These are phyloP conservation scores for Leccinum longicurvipes DNA, from an alignment of 768 basidiomycete species.

Conservation along the genomic window DNA sequence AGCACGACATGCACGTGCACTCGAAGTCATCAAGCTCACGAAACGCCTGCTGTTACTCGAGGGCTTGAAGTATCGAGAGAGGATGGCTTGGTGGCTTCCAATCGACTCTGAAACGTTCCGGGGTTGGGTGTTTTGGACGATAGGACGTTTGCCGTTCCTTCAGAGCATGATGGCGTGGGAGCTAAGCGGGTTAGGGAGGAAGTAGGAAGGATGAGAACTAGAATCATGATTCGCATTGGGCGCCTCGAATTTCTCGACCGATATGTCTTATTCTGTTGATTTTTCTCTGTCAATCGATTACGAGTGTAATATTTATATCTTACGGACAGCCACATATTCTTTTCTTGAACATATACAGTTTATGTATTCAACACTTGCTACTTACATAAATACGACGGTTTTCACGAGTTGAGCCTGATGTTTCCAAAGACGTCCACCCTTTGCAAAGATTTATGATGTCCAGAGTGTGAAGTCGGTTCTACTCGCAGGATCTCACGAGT, in stretches of 20 bases:
- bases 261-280: background rate
- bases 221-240: background rate
- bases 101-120: slow-evolving; percentile 27
- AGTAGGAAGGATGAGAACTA: background rate
- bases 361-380: background rate
- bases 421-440: background rate
- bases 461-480: no score
- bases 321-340: background rate
- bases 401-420: background rate
- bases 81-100: slow-evolving; percentile 24
- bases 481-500: no score
- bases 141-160: slow-evolving; percentile 18
- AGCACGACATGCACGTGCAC: slow-evolving; percentile 37
- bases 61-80: slow-evolving; percentile 21
- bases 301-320: background rate
- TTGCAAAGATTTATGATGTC: background rate
- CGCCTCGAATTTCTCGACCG: no score
- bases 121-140: slow-evolving; percentile 21
- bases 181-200: slow-evolving; percentile 22
- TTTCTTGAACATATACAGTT: background rate
- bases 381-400: background rate
- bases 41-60: slow-evolving; percentile 31
- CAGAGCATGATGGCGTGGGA: slow-evolving; percentile 15
- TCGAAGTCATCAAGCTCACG: slow-evolving; percentile 40
- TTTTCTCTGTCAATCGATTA: background rate